Evolutionary conservation across 805 yeast species (phyloP), one percentile per base, ranked within the genome.

Genomic region (Monosporozyma aerobia): DNA sequence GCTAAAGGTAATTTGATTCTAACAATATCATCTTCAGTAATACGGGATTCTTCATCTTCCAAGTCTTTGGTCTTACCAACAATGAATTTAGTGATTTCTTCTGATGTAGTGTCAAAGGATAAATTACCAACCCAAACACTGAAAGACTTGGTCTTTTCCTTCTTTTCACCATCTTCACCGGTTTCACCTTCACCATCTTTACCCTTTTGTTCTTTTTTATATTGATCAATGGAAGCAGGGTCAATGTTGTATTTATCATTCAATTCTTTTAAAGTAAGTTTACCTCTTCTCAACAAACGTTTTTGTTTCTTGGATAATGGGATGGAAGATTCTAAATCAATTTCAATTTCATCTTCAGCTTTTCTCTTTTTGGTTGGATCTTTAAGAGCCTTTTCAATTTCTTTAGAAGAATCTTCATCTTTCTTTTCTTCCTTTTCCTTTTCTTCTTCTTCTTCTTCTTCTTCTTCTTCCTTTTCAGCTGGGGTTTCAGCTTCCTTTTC

Each of bases 71-170:
- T 79, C 63, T 84, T 87, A 9, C 79, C 76, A 1, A 76, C 70
- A 7, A 94, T 69, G 57, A 85, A 89, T 51, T 82, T 75, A 13
- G 73, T 72, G 35, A 94, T 63, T 57, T 90, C 95, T 37, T 85
- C 92, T 59, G 78, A 81, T 0, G 83, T 76, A 5, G 97, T 88
- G 50, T 87, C 94, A 62, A 85, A 94, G 0, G 96, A 77, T 57
- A 94, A 70, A 66, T 94, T 94, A 44, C 99, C 99, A 47, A 94
- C 79, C 99, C 99, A 94, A 37, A 90, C 94, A 46, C 95, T 95
- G 61, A 71, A 79, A 51, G 77, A 79, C 50, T 72, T 73, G 4
- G 83, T 77, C 50, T 72, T 73, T 19, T 62, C 57, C 41, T 65
- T 69, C 51, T 67, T 70, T 30, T 63, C 70, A 46, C 65, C 64